phyloP scores from a whole-genome alignment of 1,139 yeast genomes.

The Geotrichum restrictum region DNA sequence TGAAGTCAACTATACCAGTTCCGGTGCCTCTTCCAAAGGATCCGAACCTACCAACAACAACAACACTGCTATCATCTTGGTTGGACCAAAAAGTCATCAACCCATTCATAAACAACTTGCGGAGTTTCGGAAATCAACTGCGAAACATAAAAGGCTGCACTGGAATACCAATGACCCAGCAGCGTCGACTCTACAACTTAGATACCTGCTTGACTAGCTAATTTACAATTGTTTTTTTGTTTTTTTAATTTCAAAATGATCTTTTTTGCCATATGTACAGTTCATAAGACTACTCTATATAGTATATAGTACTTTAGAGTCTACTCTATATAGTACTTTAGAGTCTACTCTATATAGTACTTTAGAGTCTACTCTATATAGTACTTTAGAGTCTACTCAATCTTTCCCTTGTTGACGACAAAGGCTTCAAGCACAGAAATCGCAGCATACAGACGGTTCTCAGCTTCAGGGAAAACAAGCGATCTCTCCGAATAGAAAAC shows the following conservation, averaged over 20 bases:
- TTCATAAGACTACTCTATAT: too few relatives aligned
- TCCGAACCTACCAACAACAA: too few relatives aligned
- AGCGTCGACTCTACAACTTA: too few relatives aligned
- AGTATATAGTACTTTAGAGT: too few relatives aligned
- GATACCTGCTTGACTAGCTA: background rate
- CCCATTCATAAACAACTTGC: background rate
- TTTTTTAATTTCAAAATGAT: too few relatives aligned
- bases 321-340: too few relatives aligned
- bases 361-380: background rate
- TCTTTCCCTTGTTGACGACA: slow-evolving; percentile 74
- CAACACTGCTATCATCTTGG: too few relatives aligned
- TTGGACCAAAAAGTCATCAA: background rate
- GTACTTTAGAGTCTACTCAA: slow-evolving; percentile 10
- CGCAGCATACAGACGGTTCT: slow-evolving; percentile 92
- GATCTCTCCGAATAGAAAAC: slow-evolving; percentile 83
- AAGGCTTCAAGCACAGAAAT: slow-evolving; percentile 89
- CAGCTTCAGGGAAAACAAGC: slow-evolving; percentile 90
- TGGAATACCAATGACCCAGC: background rate
- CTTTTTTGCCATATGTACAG: too few relatives aligned
- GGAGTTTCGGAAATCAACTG: background rate
- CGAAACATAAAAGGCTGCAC: background rate
- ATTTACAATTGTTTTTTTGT: too few relatives aligned
- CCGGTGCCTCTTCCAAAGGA: too few relatives aligned
- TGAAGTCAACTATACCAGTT: background rate
- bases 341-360: too few relatives aligned